Percentiles rank a stretch among this genome's conserved stretches.
Conservation (phyloP, 192 early-diverging fungal genomes). For the Entomortierella chlamydospora region DNA sequence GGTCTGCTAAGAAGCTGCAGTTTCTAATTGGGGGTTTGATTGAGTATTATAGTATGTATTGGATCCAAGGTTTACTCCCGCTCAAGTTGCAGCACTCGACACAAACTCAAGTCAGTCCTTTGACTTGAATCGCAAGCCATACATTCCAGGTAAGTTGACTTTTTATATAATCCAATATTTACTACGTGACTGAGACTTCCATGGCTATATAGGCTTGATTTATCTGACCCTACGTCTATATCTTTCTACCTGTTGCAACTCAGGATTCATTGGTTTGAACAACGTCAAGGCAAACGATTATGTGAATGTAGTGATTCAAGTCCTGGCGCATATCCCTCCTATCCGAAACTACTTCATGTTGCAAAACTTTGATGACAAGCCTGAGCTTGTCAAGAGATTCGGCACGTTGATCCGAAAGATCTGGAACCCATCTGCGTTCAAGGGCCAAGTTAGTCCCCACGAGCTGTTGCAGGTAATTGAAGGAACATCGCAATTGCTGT, state of each 20-base stretch:
- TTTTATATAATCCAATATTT: too few species aligned
- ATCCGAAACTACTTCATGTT: constrained; percentile 87
- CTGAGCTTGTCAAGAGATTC: constrained; percentile 78
- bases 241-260: not conserved
- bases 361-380: constrained; percentile 61
- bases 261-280: constrained; percentile 93
- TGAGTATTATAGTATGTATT: constrained; percentile 87
- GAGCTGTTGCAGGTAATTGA: constrained; percentile 84
- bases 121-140: constrained; percentile 89
- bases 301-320: constrained; percentile 92
- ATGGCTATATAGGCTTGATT: not conserved
- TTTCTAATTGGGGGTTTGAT: too few species aligned
- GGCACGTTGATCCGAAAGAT: constrained; percentile 87
- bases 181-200: too few species aligned
- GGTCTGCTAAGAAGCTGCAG: not conserved
- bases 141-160: constrained; percentile 74
- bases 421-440: constrained; percentile 93
- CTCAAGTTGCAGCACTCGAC: constrained; percentile 78
- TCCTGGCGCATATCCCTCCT: constrained; percentile 85
- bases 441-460: constrained; percentile 95
- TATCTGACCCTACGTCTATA: too few species aligned
- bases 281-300: constrained; percentile 96
- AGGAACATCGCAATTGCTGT: not conserved
- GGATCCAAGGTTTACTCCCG: constrained; percentile 79
- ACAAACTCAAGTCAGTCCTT: constrained; percentile 66